A percentile compares a stretch with the other conserved stretches of the same genome.
Evolutionary conservation across 768 basidiomycete genomes (phyloP).

Genomic region (Panellus pusillus): DNA sequence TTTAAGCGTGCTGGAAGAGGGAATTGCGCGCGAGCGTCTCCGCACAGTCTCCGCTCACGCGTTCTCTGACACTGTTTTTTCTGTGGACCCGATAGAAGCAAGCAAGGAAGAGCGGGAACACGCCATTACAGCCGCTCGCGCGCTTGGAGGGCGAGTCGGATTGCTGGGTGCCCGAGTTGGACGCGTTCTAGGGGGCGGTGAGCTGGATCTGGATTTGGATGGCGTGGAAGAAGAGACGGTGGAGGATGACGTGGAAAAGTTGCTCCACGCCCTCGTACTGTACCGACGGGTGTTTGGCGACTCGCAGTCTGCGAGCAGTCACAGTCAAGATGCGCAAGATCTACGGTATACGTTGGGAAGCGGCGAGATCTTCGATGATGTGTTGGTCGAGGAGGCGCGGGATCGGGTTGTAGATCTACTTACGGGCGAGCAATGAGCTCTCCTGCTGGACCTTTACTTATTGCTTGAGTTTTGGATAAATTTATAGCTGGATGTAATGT

Average conservation of each 20-base stretch:
- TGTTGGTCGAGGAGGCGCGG: constrained; percentile 67
- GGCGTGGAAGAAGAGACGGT: constrained; percentile 18
- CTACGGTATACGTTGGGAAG: constrained; percentile 58
- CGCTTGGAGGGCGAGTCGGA: constrained; percentile 60
- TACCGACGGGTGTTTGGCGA: constrained; percentile 60
- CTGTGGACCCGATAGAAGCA: constrained; percentile 29
- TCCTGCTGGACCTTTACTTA: too few relatives aligned
- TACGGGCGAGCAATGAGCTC: constrained; percentile 23
- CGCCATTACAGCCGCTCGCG: constrained; percentile 59
- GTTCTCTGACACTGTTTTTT: constrained; percentile 47
- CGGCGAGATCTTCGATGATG: constrained; percentile 40
- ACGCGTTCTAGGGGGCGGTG: constrained; percentile 37
- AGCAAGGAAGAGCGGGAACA: constrained; percentile 42
- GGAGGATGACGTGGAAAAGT: constrained; percentile 38
- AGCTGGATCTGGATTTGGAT: constrained; percentile 22
- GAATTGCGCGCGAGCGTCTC: constrained; percentile 49
- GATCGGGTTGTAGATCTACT: constrained; percentile 78
- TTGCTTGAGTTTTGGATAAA: too few relatives aligned
- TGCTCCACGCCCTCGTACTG: constrained; percentile 61
- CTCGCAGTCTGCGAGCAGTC: constrained; percentile 36
- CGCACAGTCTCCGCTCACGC: constrained; percentile 53
- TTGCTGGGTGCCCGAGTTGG: constrained; percentile 58
- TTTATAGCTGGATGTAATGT: too few relatives aligned
- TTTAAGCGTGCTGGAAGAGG: constrained; percentile 19
- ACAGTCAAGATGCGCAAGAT: constrained; percentile 32